phyloP scores from a whole-genome alignment of 2,329 filamentous ascomycete species.

The Colletotrichum phormii region DNA sequence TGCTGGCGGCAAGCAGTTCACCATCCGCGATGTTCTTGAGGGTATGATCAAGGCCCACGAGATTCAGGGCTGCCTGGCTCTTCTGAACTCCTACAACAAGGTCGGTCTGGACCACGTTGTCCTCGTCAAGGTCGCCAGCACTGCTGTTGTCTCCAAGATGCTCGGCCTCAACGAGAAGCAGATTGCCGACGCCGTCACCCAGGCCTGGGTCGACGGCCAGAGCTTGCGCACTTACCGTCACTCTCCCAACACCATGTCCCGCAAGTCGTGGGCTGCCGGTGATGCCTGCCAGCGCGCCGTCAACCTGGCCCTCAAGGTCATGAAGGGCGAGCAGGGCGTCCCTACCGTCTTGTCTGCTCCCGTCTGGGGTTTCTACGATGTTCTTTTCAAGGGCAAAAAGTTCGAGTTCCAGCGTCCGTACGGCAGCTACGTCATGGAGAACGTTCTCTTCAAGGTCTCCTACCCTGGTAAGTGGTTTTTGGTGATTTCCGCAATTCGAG shows the following conservation, averaged over 20 bases:
- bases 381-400: slow-evolving; percentile 94
- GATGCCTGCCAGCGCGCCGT: slow-evolving; percentile 97
- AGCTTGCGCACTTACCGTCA: slow-evolving; percentile 96
- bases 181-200: slow-evolving; percentile 94
- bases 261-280: slow-evolving; percentile 98
- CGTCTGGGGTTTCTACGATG: slow-evolving; percentile 98
- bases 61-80: slow-evolving; percentile 95
- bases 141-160: slow-evolving; percentile 95
- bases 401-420: slow-evolving; percentile 97
- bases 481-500: not conserved
- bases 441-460: slow-evolving; percentile 99
- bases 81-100: slow-evolving; percentile 99
- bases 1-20: slow-evolving; percentile 89
- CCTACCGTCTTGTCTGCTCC: slow-evolving; percentile 93
- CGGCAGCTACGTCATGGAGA: slow-evolving; percentile 99
- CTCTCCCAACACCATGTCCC: slow-evolving; percentile 98
- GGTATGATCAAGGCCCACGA: slow-evolving; percentile 99
- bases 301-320: slow-evolving; percentile 89
- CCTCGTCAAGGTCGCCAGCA: slow-evolving; percentile 95
- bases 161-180: slow-evolving; percentile 89
- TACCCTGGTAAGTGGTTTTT: slow-evolving; percentile 78
- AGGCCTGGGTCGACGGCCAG: slow-evolving; percentile 98
- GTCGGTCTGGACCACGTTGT: slow-evolving; percentile 98
- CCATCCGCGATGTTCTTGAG: slow-evolving; percentile 90
- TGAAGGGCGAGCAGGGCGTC: slow-evolving; percentile 90